Percentiles rank a stretch among this genome's conserved stretches.
Conservation (phyloP, 176 grass and related monocot genomes). For the Oryza meridionalis region DNA sequence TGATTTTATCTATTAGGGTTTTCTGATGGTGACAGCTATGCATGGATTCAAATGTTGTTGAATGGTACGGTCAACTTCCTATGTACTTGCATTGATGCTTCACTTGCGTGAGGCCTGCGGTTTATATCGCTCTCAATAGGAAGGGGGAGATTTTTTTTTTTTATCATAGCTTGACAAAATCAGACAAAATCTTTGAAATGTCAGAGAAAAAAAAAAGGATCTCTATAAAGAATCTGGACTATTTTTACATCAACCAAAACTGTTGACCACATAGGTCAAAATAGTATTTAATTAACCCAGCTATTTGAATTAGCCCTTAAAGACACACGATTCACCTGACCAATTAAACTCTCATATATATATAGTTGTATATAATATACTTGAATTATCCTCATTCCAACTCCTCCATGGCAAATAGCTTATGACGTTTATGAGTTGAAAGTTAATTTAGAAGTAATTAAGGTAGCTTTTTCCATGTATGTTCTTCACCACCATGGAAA, state of each 20-base stretch:
- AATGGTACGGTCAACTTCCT: constrained; percentile 16
- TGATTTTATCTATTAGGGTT: no score
- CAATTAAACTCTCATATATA: not conserved
- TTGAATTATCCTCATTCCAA: not conserved
- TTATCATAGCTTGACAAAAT: constrained; percentile 27
- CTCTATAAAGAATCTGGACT: not conserved
- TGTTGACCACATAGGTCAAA: constrained; percentile 15
- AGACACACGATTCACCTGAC: constrained; percentile 6
- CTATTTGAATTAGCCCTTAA: constrained; percentile 32
- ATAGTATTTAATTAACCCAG: not conserved
- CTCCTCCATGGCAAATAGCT: not conserved
- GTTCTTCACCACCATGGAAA: not conserved
- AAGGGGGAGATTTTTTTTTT: not conserved
- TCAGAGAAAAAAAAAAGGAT: not conserved
- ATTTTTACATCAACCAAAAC: not conserved
- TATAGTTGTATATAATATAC: not conserved
- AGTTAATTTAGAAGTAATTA: not conserved
- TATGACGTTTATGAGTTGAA: not conserved
- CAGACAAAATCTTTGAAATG: constrained; percentile 26
- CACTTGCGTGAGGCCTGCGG: not conserved
- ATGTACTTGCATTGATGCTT: not conserved
- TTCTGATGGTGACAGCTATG: no score
- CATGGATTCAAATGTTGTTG: not conserved
- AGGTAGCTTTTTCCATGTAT: not conserved
- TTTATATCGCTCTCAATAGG: not conserved